Evolutionary conservation across 2,329 filamentous ascomycete species (phyloP).

Genomic region (Neocatenulostroma microsporum): DNA sequence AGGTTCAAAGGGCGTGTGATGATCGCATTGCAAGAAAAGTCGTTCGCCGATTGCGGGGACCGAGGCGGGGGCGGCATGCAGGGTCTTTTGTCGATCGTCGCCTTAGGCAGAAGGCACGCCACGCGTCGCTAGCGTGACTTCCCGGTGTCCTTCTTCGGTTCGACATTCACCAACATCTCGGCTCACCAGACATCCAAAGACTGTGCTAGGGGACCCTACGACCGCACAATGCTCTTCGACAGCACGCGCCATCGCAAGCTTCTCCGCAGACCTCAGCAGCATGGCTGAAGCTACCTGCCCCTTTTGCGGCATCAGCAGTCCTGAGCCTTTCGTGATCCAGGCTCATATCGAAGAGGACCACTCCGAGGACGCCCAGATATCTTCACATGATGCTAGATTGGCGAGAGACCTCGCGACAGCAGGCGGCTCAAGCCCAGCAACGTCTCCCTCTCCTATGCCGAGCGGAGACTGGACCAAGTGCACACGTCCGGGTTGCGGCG

Average conservation of each 20-base stretch:
- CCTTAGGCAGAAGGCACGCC: too few relatives aligned
- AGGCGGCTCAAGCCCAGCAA: background rate
- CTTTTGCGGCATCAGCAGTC: constrained; percentile 22
- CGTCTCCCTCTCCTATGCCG: background rate
- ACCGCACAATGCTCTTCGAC: too few relatives aligned
- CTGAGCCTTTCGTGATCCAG: constrained; percentile 21
- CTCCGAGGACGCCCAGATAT: constrained; percentile 18
- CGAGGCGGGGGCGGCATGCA: too few relatives aligned
- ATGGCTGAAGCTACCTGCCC: constrained; percentile 22
- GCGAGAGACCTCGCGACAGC: background rate
- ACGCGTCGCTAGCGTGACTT: too few relatives aligned
- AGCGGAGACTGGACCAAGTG: constrained; percentile 30
- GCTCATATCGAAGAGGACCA: constrained; percentile 29
- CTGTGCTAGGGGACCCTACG: too few relatives aligned
- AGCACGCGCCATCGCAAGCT: background rate
- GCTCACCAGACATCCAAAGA: too few relatives aligned
- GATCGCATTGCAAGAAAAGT: too few relatives aligned
- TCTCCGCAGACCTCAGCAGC: background rate
- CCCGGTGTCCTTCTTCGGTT: too few relatives aligned
- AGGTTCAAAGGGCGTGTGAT: too few relatives aligned
- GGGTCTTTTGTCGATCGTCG: too few relatives aligned
- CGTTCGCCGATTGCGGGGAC: too few relatives aligned
- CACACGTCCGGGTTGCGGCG: constrained; percentile 36
- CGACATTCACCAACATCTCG: too few relatives aligned
- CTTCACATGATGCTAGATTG: constrained; percentile 10